A percentile compares a stretch with the other conserved stretches of the same genome.
Evolutionary conservation across 768 basidiomycete genomes (phyloP).

Genomic region (Pisolithus microcarpus): DNA sequence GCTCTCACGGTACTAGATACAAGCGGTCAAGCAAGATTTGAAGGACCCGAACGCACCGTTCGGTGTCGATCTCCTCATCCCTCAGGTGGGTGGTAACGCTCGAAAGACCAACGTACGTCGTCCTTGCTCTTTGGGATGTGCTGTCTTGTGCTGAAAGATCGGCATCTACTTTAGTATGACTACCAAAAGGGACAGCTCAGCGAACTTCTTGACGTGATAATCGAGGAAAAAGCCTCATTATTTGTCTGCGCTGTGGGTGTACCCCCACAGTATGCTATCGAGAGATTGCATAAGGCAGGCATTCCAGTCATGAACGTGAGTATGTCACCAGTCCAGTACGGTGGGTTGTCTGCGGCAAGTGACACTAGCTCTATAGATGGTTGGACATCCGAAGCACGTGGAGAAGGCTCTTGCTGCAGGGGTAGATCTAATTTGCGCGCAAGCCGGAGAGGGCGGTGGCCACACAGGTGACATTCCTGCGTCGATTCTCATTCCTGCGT

Average conservation of each 20-base stretch:
- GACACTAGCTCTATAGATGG: slow-evolving; percentile 44
- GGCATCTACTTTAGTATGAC: slow-evolving; percentile 49
- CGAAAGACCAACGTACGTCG: slow-evolving; percentile 78
- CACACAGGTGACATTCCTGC: slow-evolving; percentile 82
- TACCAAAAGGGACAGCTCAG: slow-evolving; percentile 85
- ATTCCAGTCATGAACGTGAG: slow-evolving; percentile 82
- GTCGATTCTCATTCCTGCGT: slow-evolving; percentile 84
- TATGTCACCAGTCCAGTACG: not conserved
- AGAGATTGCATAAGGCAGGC: slow-evolving; percentile 74
- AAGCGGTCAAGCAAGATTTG: slow-evolving; percentile 63
- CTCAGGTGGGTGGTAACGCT: slow-evolving; percentile 79
- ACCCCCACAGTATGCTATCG: slow-evolving; percentile 74
- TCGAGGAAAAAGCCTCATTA: slow-evolving; percentile 79
- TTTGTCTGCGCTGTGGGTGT: slow-evolving; percentile 92
- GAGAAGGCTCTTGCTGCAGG: slow-evolving; percentile 74
- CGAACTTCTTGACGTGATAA: slow-evolving; percentile 83
- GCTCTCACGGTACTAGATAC: slow-evolving; percentile 42
- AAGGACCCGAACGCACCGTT: slow-evolving; percentile 74
- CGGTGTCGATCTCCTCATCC: slow-evolving; percentile 86
- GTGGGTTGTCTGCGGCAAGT: not conserved
- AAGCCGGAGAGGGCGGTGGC: slow-evolving; percentile 88
- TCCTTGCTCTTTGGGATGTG: not conserved
- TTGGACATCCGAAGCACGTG: slow-evolving; percentile 92
- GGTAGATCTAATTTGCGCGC: slow-evolving; percentile 90
- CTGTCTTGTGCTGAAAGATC: not conserved